phyloP scores from a whole-genome alignment of 2,329 filamentous ascomycete genomes.

The Cladosporium halotolerans region DNA sequence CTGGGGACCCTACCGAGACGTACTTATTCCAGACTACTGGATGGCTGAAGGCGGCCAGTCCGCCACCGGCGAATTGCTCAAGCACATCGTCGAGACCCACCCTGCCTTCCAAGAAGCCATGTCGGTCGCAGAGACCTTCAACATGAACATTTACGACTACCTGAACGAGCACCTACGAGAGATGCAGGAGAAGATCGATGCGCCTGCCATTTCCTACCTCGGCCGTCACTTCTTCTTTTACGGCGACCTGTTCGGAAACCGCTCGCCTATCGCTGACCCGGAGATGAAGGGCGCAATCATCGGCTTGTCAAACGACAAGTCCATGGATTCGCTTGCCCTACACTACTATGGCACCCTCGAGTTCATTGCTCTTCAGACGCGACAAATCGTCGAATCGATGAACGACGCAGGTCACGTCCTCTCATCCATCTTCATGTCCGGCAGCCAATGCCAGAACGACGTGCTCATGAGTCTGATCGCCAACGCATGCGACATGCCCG shows the following conservation, averaged over 20 bases:
- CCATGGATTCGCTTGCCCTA: conserved; percentile 76
- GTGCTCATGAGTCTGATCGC: conserved; percentile 88
- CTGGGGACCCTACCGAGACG: conserved; percentile 95
- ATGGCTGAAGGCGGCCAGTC: conserved; percentile 96
- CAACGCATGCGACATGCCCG: conserved; percentile 84
- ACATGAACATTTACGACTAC: conserved; percentile 90
- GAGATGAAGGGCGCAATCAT: conserved; percentile 89
- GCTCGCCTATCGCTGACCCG: conserved; percentile 85
- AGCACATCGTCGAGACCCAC: conserved; percentile 92
- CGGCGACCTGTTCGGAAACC: conserved; percentile 93
- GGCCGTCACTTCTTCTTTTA: conserved; percentile 98
- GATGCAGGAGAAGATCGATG: conserved; percentile 61
- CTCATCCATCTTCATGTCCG: conserved; percentile 95
- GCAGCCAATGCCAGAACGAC: conserved; percentile 92
- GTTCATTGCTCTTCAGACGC: conserved; percentile 94
- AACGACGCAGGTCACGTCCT: conserved; percentile 84
- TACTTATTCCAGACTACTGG: conserved; percentile 87
- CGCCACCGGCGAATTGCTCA: conserved; percentile 87
- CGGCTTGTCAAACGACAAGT: conserved; percentile 80
- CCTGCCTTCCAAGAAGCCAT: conserved; percentile 77
- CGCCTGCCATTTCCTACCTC: conserved; percentile 76
- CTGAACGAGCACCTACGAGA: conserved; percentile 80
- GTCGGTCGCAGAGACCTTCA: conserved; percentile 72
- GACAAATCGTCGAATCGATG: conserved; percentile 92
- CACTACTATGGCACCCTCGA: conserved; percentile 97